These are phyloP conservation scores for Dendryphion nanum DNA, from an alignment of 2,329 filamentous ascomycete genomes.

Conservation along the genomic window DNA sequence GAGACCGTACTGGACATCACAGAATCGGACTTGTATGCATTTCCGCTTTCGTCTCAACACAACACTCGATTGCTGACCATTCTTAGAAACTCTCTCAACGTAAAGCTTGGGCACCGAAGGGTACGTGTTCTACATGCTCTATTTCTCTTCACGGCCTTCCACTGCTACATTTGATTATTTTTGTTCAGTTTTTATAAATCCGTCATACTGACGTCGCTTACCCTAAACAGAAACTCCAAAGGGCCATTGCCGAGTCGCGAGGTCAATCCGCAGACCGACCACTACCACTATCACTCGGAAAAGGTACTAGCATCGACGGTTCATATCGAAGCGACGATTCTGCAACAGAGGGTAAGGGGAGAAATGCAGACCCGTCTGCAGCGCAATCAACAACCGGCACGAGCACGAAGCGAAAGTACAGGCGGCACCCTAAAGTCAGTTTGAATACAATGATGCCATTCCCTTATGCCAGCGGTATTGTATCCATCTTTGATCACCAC, in stretches of 20 bases:
- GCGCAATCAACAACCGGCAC: constrained; percentile 18
- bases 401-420: constrained; percentile 68
- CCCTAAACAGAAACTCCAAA: constrained; percentile 71
- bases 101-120: constrained; percentile 78
- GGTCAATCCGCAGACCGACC: constrained; percentile 47
- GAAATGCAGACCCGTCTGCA: constrained; percentile 45
- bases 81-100: constrained; percentile 65
- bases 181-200: no score
- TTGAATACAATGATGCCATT: no score
- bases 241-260: constrained; percentile 73
- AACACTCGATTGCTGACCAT: constrained; percentile 10
- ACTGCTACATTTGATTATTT: no score
- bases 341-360: constrained; percentile 48
- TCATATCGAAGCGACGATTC: constrained; percentile 54
- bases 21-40: constrained; percentile 75
- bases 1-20: constrained; percentile 81
- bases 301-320: constrained; percentile 55
- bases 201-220: neutral
- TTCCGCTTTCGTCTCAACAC: neutral
- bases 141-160: no score
- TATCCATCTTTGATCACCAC: no score
- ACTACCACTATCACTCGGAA: constrained; percentile 40
- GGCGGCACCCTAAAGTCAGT: constrained; percentile 71
- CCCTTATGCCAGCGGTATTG: no score
- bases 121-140: constrained; percentile 51